Percentiles rank a stretch among this genome's conserved stretches.
phyloP scores from a whole-genome alignment of 768 basidiomycete species.

The Podaxis sp. region DNA sequence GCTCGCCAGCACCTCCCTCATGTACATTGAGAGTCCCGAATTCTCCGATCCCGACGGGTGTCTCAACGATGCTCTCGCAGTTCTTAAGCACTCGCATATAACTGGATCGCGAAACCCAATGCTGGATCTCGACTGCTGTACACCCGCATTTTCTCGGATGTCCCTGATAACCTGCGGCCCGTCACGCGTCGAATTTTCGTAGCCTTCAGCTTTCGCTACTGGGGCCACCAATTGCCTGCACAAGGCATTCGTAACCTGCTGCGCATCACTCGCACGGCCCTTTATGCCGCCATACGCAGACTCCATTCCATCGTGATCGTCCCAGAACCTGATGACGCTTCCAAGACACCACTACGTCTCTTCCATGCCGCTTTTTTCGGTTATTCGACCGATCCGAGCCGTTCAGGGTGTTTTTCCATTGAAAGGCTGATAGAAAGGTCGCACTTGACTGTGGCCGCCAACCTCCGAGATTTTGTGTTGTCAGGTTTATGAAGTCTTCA shows the following conservation, averaged over 20 bases:
- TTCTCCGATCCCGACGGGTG: not conserved
- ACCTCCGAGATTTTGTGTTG: not conserved
- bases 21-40: not conserved
- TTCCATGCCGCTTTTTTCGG: not conserved
- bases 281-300: not conserved
- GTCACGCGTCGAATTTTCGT: not conserved
- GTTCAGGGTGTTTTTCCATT: not conserved
- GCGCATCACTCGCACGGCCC: not conserved
- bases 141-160: not conserved
- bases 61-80: not conserved
- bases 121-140: not conserved
- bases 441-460: not conserved
- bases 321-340: not conserved
- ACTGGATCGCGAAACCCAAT: not conserved
- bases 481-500: not conserved
- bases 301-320: not conserved
- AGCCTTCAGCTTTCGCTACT: not conserved
- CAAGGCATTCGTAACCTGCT: not conserved
- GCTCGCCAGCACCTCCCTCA: not conserved
- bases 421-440: not conserved
- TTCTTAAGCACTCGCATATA: too few relatives aligned
- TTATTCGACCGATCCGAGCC: too few relatives aligned
- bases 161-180: not conserved
- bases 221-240: not conserved
- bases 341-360: not conserved